Evolutionary conservation across 140 eudicot species (phyloP).

Genomic region (Bidens hawaiensis): DNA sequence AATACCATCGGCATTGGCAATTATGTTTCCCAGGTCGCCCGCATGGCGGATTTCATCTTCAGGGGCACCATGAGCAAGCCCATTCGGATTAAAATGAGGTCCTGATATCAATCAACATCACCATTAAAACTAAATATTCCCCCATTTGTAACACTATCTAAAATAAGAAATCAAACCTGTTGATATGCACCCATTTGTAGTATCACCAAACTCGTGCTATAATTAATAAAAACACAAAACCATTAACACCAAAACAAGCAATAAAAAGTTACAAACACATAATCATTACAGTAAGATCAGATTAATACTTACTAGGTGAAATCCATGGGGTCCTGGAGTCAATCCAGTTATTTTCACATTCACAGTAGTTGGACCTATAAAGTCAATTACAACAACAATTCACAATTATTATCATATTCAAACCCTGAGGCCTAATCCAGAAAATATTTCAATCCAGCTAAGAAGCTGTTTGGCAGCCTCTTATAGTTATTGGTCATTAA

Average conservation of each 20-base stretch:
- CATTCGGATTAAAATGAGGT: constrained; percentile 92
- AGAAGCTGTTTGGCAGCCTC: too few species aligned
- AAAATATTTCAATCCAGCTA: background rate
- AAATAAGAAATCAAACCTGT: constrained; percentile 57
- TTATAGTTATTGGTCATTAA: too few species aligned
- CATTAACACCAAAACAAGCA: background rate
- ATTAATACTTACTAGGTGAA: constrained; percentile 54
- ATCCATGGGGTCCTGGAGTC: constrained; percentile 86
- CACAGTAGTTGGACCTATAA: constrained; percentile 92
- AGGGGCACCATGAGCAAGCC: constrained; percentile 94
- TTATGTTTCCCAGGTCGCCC: constrained; percentile 99
- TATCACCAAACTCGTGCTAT: constrained; percentile 95
- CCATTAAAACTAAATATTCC: background rate
- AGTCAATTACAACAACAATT: constrained; percentile 17
- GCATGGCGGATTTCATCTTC: constrained; percentile 96
- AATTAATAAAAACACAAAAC: background rate
- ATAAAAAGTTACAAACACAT: too few species aligned
- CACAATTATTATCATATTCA: too few species aligned
- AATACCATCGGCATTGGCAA: constrained; percentile 94
- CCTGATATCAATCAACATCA: constrained; percentile 34
- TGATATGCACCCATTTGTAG: constrained; percentile 96
- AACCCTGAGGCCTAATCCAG: background rate
- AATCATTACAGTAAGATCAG: background rate
- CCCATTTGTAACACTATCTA: too few species aligned
- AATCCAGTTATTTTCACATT: constrained; percentile 71